phyloP scores from a whole-genome alignment of 1,284 basidiomycete species.

The Pyrrhoderma noxium region DNA sequence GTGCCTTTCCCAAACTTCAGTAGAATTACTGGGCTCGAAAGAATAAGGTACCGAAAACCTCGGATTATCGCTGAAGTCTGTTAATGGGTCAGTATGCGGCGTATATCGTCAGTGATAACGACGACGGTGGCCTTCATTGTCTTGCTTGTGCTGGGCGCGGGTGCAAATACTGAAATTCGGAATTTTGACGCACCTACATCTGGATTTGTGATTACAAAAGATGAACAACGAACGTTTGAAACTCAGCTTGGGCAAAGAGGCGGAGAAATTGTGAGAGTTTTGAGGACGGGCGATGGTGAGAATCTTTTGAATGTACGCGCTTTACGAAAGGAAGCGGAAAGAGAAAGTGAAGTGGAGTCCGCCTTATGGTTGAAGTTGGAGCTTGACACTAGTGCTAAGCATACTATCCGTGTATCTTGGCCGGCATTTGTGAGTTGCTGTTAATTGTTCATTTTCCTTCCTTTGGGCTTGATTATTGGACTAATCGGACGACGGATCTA shows the following conservation, averaged over 20 bases:
- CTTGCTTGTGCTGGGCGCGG: background rate
- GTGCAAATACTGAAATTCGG: slow-evolving; percentile 60
- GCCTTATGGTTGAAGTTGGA: no score
- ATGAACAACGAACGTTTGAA: slow-evolving; percentile 40
- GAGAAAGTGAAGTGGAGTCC: no score
- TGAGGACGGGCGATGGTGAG: background rate
- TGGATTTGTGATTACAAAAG: slow-evolving; percentile 6
- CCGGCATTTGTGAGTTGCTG: slow-evolving; percentile 51
- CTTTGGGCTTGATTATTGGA: background rate
- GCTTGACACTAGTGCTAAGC: slow-evolving; percentile 30
- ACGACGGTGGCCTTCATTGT: background rate
- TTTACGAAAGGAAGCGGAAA: no score
- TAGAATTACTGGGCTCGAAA: no score
- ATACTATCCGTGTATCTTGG: slow-evolving; percentile 59
- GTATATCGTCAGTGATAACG: background rate
- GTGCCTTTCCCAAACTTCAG: no score
- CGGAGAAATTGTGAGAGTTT: background rate
- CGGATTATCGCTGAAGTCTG: no score
- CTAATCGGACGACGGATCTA: slow-evolving; percentile 10
- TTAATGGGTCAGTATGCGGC: no score
- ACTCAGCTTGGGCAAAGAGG: slow-evolving; percentile 18
- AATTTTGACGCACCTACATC: slow-evolving; percentile 40
- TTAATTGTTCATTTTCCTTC: background rate
- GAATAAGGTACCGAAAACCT: no score
- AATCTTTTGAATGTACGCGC: no score